phyloP scores from a whole-genome alignment of 1,284 basidiomycete genomes.

The Ganoderma sinense region DNA sequence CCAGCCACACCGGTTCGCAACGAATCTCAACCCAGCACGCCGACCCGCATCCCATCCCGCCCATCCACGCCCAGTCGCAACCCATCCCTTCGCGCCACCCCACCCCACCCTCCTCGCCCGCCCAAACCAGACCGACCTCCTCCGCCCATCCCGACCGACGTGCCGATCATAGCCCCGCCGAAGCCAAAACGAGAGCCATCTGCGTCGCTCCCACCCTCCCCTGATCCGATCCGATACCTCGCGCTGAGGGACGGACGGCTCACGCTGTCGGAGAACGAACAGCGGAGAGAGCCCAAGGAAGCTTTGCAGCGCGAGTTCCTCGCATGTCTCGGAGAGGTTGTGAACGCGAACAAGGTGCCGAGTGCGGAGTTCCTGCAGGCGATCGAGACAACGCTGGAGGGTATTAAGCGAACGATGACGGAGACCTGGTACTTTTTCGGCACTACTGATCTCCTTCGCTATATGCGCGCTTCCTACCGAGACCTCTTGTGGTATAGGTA shows the following conservation, averaged over 20 bases:
- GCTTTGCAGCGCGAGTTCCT: slow-evolving; percentile 27
- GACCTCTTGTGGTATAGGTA: slow-evolving; percentile 21
- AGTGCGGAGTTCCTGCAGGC: slow-evolving; percentile 21
- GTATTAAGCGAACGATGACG: slow-evolving; percentile 22
- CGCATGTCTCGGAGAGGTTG: slow-evolving; percentile 24
- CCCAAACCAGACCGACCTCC: slow-evolving; percentile 11
- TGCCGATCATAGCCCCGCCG: slow-evolving; percentile 3
- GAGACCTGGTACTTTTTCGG: slow-evolving; percentile 24
- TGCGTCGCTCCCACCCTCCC: background rate
- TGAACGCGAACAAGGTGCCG: slow-evolving; percentile 23
- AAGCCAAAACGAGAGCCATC: slow-evolving; percentile 2
- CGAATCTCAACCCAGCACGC: too few relatives aligned
- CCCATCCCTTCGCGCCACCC: background rate
- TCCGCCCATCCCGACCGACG: background rate
- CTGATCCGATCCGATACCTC: slow-evolving; percentile 18
- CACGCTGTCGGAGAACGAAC: slow-evolving; percentile 18
- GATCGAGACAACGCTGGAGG: slow-evolving; percentile 13
- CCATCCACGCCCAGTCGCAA: background rate
- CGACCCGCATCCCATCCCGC: background rate
- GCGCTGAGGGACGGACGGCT: slow-evolving; percentile 16
- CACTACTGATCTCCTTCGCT: slow-evolving; percentile 18
- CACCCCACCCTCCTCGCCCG: background rate
- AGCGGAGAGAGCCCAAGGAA: slow-evolving; percentile 16
- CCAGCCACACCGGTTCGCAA: background rate
- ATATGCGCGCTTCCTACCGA: slow-evolving; percentile 10